Percentiles rank a stretch among this genome's conserved stretches.
Evolutionary conservation across 257 asterid species (phyloP).

Genomic region (Nicotiana noctiflora): DNA sequence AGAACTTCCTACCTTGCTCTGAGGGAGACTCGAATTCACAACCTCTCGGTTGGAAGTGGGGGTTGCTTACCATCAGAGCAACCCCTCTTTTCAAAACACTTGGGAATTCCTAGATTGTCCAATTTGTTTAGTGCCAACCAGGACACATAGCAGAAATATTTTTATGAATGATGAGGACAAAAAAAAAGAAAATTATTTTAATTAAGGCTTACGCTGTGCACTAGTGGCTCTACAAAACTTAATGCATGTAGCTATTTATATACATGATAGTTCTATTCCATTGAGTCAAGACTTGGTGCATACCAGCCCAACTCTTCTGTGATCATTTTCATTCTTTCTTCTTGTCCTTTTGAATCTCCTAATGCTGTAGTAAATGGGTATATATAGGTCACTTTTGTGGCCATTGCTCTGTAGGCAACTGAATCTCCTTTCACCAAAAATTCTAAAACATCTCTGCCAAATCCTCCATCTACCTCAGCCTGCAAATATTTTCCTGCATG

Average conservation of each 20-base stretch:
- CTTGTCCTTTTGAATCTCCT: slow-evolving; percentile 91
- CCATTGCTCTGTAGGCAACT: slow-evolving; percentile 75
- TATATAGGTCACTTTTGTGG: slow-evolving; percentile 69
- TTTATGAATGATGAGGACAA: neutral
- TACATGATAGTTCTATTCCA: slow-evolving; percentile 34
- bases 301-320: slow-evolving; percentile 71
- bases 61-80: too few species aligned
- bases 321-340: slow-evolving; percentile 59
- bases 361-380: slow-evolving; percentile 93
- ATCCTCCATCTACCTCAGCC: slow-evolving; percentile 93
- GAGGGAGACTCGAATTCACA: too few species aligned
- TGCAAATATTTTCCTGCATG: slow-evolving; percentile 67
- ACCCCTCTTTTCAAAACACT: too few species aligned
- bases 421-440: slow-evolving; percentile 67
- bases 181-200: too few species aligned
- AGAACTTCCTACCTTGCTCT: too few species aligned
- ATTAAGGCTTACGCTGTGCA: neutral
- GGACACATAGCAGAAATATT: neutral
- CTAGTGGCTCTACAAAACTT: slow-evolving; percentile 1
- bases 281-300: slow-evolving; percentile 67
- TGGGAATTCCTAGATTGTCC: neutral
- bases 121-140: neutral
- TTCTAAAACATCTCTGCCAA: slow-evolving; percentile 77
- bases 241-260: neutral
- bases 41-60: too few species aligned